Evolutionary conservation across 345 rosid species (phyloP).

Genomic region (Moricandia arvensis): DNA sequence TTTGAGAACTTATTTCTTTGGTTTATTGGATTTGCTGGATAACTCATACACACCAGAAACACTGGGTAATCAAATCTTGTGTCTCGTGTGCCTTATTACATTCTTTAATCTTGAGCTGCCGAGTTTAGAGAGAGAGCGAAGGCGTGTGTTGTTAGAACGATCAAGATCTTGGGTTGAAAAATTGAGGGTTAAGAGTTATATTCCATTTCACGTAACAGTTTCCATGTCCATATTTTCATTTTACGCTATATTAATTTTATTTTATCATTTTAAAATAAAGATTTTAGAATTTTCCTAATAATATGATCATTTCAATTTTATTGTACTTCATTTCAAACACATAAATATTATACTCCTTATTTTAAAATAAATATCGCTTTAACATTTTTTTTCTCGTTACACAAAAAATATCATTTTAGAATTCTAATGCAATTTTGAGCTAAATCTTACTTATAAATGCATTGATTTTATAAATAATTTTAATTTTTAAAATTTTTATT

Average conservation of each 20-base stretch:
- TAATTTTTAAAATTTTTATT: no score
- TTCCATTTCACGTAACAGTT: no score
- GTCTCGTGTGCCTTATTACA: background rate
- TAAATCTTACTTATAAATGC: no score
- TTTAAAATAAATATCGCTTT: no score
- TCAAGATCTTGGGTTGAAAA: background rate
- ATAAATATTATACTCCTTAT: no score
- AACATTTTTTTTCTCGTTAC: no score
- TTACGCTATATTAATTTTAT: background rate
- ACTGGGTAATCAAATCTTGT: background rate
- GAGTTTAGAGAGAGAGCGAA: background rate
- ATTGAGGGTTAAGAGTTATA: no score
- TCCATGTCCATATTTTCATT: background rate
- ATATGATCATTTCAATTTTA: background rate
- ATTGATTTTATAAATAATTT: no score
- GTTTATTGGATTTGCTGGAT: background rate
- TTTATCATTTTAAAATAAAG: background rate
- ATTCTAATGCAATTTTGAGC: no score
- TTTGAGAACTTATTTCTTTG: background rate
- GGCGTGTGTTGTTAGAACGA: background rate
- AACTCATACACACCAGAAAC: background rate
- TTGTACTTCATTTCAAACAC: background rate
- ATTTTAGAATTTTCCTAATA: background rate
- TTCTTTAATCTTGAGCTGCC: background rate
- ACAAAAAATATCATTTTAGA: no score